These are phyloP conservation scores for Debaryomyces hansenii DNA, from an alignment of 805 yeast genomes.

Conservation along the genomic window DNA sequence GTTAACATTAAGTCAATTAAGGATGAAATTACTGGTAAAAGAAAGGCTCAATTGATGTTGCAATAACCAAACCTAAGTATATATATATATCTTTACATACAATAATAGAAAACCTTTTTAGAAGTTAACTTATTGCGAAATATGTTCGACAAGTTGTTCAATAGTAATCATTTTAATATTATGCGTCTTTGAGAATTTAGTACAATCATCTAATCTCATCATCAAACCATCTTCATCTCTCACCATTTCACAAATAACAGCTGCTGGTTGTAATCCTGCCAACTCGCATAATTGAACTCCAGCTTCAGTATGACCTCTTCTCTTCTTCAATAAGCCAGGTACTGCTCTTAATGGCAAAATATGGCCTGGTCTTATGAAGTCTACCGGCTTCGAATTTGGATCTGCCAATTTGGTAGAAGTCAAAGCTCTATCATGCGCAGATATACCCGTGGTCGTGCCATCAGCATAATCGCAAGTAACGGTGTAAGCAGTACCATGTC, in stretches of 20 bases:
- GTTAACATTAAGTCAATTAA: constrained; percentile 80
- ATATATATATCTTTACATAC: neutral
- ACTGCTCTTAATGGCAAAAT: constrained; percentile 89
- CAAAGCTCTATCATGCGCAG: constrained; percentile 89
- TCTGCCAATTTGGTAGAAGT: constrained; percentile 76
- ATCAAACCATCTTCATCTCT: constrained; percentile 90
- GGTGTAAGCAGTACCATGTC: constrained; percentile 97
- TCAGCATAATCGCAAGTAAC: constrained; percentile 82
- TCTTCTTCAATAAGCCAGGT: constrained; percentile 73
- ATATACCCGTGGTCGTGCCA: constrained; percentile 96
- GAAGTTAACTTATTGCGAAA: constrained; percentile 16
- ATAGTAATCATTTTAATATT: constrained; percentile 75
- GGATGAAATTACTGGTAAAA: constrained; percentile 87
- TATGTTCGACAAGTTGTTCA: constrained; percentile 63
- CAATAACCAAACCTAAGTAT: constrained; percentile 26
- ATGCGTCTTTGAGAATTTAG: constrained; percentile 60
- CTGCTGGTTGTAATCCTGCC: constrained; percentile 80
- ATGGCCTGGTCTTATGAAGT: constrained; percentile 92
- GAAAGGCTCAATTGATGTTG: constrained; percentile 78
- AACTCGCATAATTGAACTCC: constrained; percentile 82
- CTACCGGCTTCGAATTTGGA: constrained; percentile 52
- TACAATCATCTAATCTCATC: constrained; percentile 91
- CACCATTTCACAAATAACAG: constrained; percentile 91
- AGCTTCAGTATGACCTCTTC: constrained; percentile 98
- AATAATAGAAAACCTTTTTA: neutral